Evolutionary conservation across 768 basidiomycete species (phyloP).

Genomic region (Macrolepiota albuminosa): DNA sequence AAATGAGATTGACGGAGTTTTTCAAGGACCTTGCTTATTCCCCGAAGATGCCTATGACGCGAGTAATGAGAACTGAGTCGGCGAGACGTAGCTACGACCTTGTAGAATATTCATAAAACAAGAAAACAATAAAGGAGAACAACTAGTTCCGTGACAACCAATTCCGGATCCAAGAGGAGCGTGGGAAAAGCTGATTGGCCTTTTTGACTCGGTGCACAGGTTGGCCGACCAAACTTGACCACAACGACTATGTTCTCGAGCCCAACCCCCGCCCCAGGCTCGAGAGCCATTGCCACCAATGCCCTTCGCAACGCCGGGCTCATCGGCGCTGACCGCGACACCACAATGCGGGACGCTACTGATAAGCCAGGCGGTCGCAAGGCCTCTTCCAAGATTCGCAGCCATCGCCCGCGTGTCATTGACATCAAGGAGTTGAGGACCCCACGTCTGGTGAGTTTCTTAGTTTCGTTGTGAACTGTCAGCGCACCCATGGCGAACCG

Average conservation of each 20-base stretch:
- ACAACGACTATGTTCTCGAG: conserved; percentile 36
- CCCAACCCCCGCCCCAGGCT: conserved; percentile 52
- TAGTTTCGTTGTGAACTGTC: conserved; percentile 19
- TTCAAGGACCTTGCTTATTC: conserved; percentile 29
- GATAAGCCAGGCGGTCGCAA: conserved; percentile 75
- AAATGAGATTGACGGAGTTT: conserved; percentile 25
- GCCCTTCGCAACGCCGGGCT: conserved; percentile 70
- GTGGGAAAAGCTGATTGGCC: conserved; percentile 25
- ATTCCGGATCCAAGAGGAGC: conserved; percentile 3
- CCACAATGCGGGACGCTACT: conserved; percentile 66
- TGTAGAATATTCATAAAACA: not conserved
- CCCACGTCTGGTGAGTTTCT: conserved; percentile 64
- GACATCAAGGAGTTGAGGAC: conserved; percentile 53
- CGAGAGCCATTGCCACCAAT: conserved; percentile 52
- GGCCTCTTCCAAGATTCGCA: conserved; percentile 53
- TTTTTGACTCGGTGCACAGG: conserved; percentile 28
- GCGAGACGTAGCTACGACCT: not conserved
- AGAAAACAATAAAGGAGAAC: not conserved
- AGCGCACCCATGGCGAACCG: not conserved
- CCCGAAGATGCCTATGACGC: conserved; percentile 16
- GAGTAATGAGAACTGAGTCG: conserved; percentile 10
- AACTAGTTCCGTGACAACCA: not conserved
- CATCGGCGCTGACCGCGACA: conserved; percentile 72
- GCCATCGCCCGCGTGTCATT: conserved; percentile 55
- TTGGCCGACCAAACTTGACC: conserved; percentile 15